phyloP scores from a whole-genome alignment of 352 stramenopile species.

The Phytophthora citricola region DNA sequence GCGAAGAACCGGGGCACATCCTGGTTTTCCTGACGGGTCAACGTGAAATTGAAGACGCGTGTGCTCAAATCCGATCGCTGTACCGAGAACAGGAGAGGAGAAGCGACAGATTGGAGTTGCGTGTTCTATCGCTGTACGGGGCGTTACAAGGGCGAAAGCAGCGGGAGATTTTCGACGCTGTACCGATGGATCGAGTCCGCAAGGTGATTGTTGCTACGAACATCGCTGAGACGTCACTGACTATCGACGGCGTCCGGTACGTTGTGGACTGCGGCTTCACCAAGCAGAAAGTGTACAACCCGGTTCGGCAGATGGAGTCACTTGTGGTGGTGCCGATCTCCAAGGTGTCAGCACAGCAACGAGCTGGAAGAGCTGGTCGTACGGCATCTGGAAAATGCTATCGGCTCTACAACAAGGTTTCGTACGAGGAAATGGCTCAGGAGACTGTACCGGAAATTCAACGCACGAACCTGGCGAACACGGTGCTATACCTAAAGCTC shows the following conservation, averaged over 20 bases:
- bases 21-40: constrained; percentile 96
- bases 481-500: constrained; percentile 92
- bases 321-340: constrained; percentile 96
- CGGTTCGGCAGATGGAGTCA: constrained; percentile 74
- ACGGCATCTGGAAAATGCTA: constrained; percentile 98
- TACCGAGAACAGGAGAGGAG: constrained; percentile 24
- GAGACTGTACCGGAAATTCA: constrained; percentile 99
- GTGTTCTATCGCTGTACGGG: constrained; percentile 94
- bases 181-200: constrained; percentile 74
- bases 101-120: constrained; percentile 59
- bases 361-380: constrained; percentile 95
- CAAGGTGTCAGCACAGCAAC: constrained; percentile 93
- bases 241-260: constrained; percentile 96
- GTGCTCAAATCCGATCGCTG: constrained; percentile 78
- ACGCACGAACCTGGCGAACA: constrained; percentile 93
- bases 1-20: constrained; percentile 85
- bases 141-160: constrained; percentile 94
- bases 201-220: constrained; percentile 93
- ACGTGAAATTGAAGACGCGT: constrained; percentile 94
- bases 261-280: constrained; percentile 84
- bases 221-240: constrained; percentile 98
- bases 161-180: constrained; percentile 93
- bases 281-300: constrained; percentile 95
- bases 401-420: constrained; percentile 97
- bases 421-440: constrained; percentile 96